Percentiles rank a stretch among this genome's conserved stretches.
These are phyloP conservation scores for Jaenimonas drosophilae DNA, from an alignment of 208 protist genomes.

Conservation along the genomic window DNA sequence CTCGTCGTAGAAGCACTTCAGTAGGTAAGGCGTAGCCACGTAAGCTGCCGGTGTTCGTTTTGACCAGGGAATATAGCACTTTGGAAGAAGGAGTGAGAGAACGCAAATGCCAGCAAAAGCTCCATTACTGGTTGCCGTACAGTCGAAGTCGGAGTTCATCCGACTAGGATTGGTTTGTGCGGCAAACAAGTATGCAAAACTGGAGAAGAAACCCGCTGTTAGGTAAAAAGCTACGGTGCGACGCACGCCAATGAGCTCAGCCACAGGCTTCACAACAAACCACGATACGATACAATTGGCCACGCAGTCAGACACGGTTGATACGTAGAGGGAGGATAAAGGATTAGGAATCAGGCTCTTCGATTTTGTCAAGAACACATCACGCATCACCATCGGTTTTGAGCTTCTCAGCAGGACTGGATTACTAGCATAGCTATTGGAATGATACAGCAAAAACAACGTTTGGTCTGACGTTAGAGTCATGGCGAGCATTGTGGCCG, in stretches of 20 bases:
- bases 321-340: conserved; percentile 69
- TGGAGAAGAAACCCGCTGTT: conserved; percentile 61
- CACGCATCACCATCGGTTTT: conserved; percentile 82
- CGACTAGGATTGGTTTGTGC: conserved; percentile 39
- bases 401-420: conserved; percentile 59
- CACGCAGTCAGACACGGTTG: conserved; percentile 34
- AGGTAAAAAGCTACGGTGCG: conserved; percentile 45
- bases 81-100: conserved; percentile 55
- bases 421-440: conserved; percentile 73
- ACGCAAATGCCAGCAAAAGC: conserved; percentile 60
- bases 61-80: conserved; percentile 43
- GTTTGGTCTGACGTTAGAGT: conserved; percentile 51
- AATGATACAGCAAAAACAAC: conserved; percentile 71
- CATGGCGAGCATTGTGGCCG: conserved; percentile 52
- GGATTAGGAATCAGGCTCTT: conserved; percentile 59
- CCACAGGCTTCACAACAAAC: conserved; percentile 51
- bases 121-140: conserved; percentile 61
- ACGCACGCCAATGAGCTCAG: conserved; percentile 42
- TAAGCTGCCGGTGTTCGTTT: conserved; percentile 37
- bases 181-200: conserved; percentile 75
- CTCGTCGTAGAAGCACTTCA: conserved; percentile 73
- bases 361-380: conserved; percentile 69
- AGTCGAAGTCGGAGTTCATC: conserved; percentile 44
- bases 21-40: conserved; percentile 45
- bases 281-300: conserved; percentile 45